Percentiles rank a stretch among this genome's conserved stretches.
These are phyloP conservation scores for Megacollybia marginata DNA, from an alignment of 768 basidiomycete species.

Conservation along the genomic window DNA sequence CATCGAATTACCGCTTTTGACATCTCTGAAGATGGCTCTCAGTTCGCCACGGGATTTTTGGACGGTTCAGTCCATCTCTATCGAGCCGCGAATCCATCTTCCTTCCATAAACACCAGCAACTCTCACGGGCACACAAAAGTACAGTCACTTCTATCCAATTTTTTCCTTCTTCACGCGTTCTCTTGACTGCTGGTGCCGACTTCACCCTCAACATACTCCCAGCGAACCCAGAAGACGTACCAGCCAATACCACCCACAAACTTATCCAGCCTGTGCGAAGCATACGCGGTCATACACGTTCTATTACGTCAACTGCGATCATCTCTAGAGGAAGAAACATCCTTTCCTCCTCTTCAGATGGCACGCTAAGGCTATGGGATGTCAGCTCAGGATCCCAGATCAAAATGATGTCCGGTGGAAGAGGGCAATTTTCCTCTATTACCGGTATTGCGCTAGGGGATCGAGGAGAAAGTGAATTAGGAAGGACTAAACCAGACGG, in stretches of 20 bases:
- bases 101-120: constrained; percentile 18
- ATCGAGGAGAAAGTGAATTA: constrained; percentile 20
- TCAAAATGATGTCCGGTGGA: constrained; percentile 34
- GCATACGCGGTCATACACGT: constrained; percentile 58
- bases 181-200: constrained; percentile 65
- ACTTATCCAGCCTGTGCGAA: constrained; percentile 47
- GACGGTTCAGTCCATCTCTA: constrained; percentile 52
- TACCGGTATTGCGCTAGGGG: constrained; percentile 36
- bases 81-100: constrained; percentile 23
- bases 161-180: constrained; percentile 69
- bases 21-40: constrained; percentile 48
- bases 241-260: constrained; percentile 8
- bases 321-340: constrained; percentile 55
- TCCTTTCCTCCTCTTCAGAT: constrained; percentile 64
- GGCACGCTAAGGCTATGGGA: constrained; percentile 70
- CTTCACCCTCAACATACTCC: constrained; percentile 58
- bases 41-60: constrained; percentile 53
- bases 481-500: constrained; percentile 8
- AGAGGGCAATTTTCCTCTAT: constrained; percentile 30
- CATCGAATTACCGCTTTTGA: constrained; percentile 59
- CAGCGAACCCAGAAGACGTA: constrained; percentile 37
- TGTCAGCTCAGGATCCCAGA: constrained; percentile 44
- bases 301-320: constrained; percentile 59
- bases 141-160: constrained; percentile 47
- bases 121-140: constrained; percentile 41